These are phyloP conservation scores for Sequoiadendron giganteum DNA, from an alignment of 75 land plant genomes.

Conservation along the genomic window DNA sequence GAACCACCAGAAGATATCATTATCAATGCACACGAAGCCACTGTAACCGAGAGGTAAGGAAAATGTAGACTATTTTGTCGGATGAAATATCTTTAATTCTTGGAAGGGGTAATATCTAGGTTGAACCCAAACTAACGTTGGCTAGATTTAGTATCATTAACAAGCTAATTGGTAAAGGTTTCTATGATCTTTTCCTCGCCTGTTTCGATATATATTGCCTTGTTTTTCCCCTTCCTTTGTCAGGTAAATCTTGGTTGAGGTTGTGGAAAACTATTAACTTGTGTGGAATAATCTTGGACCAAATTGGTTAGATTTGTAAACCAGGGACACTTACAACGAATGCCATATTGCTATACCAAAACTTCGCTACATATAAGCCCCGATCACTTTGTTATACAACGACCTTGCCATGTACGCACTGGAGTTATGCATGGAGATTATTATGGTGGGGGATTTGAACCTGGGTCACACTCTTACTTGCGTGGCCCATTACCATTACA, in stretches of 20 bases:
- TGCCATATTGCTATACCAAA: no score
- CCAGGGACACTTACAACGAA: not conserved
- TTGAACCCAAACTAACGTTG: not conserved
- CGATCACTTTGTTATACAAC: not conserved
- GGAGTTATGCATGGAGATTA: not conserved
- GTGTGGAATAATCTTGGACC: no score
- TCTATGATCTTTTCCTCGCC: not conserved
- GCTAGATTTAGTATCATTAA: not conserved
- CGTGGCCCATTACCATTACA: not conserved
- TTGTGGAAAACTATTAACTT: no score
- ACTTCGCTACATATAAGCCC: not conserved
- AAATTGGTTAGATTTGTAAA: not conserved
- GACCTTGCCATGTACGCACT: not conserved
- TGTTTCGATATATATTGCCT: not conserved
- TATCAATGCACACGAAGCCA: constrained; percentile 13
- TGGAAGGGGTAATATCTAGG: not conserved
- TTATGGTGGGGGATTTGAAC: not conserved
- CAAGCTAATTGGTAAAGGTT: not conserved
- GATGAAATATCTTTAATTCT: not conserved
- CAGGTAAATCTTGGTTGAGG: no score
- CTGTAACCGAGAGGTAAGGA: not conserved
- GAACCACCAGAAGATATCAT: constrained; percentile 6
- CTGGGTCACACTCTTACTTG: not conserved
- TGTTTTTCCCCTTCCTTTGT: no score
- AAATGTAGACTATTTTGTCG: not conserved